Evolutionary conservation across 2,329 filamentous ascomycete species (phyloP).

Genomic region (Sporothrix dimorphospora): DNA sequence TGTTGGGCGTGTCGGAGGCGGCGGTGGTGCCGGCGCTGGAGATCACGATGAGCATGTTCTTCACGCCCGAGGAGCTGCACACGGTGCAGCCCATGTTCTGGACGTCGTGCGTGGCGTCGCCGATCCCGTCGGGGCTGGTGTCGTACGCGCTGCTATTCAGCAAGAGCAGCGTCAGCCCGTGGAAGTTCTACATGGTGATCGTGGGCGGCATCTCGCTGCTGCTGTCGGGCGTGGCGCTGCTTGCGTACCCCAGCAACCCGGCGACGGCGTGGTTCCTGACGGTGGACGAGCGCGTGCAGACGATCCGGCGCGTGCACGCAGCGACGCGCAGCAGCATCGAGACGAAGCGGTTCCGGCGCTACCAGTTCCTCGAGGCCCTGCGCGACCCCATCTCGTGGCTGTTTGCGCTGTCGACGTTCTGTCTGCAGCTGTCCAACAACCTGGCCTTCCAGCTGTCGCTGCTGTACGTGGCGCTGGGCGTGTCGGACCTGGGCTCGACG

Average conservation of each 20-base stretch:
- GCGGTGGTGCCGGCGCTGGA: conserved; percentile 46
- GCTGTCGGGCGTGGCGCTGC: conserved; percentile 42
- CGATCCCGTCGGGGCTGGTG: conserved; percentile 45
- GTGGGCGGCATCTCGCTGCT: conserved; percentile 44
- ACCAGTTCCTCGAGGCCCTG: conserved; percentile 34
- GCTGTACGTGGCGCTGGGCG: conserved; percentile 41
- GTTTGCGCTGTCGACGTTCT: conserved; percentile 39
- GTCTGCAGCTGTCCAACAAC: conserved; percentile 45
- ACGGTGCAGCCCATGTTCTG: conserved; percentile 43
- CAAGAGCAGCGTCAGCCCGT: conserved; percentile 40
- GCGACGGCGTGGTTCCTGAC: conserved; percentile 34
- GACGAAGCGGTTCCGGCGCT: conserved; percentile 43
- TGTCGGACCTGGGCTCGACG: conserved; percentile 45
- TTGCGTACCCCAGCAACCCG: conserved; percentile 39
- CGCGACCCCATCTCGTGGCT: conserved; percentile 35
- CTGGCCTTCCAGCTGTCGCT: conserved; percentile 48
- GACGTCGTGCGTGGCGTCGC: conserved; percentile 41
- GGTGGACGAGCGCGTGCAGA: conserved; percentile 33
- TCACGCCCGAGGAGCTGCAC: conserved; percentile 42
- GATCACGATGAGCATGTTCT: conserved; percentile 48
- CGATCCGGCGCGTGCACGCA: conserved; percentile 40
- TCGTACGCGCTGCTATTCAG: conserved; percentile 48
- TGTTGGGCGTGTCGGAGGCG: conserved; percentile 38
- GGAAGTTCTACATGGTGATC: conserved; percentile 48
- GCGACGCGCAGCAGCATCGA: conserved; percentile 44